Evolutionary conservation across 2,329 filamentous ascomycete species (phyloP), one percentile per base, ranked within the genome.

Genomic region (Aspergillus sergii): DNA sequence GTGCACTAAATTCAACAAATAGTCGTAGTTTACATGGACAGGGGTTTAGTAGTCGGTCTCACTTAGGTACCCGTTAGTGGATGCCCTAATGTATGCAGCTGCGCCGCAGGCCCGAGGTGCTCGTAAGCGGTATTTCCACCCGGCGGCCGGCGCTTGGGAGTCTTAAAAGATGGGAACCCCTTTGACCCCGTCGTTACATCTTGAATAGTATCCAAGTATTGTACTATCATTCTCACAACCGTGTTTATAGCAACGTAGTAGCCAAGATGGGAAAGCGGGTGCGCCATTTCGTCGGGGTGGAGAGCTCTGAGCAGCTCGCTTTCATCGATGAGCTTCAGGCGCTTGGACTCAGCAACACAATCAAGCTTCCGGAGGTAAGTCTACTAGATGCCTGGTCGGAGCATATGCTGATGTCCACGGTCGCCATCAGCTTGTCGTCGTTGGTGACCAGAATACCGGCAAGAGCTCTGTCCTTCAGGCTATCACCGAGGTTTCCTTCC

Each of bases 251-350:
- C 16, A 19, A 8, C 23, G 4, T 14, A 14, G 7, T 3, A 16
- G 46, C 26, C 23, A 50, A 10, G 4, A 50, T 50, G 46, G 46
- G 46, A 10, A 50, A 50, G 14, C n/a, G 26, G 30, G 55, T 68
- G 12, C 66, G 66, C 32, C 66, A 68, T 26, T 68, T 68, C 39
- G 62, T 83, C 84, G 0, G 88, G 89, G 74, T 71, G 93, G 60
- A 86, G 87, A 78, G 81, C 58, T 68, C 64, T 19, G 63, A 66
- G 58, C 66, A 68, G 64, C 66, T 68, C 11, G 66, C 64, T 0
- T 68, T 68, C 21, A 63, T 68, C 39, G 66, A 68, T 36, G 66
- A 68, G 46, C 62, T 68, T 45, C 66, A 68, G 19, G 59, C 39
- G 48, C 58, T 68, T 12, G 66, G 66, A 14, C 60, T 68, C 14